Evolutionary conservation across 2,329 filamentous ascomycete genomes (phyloP), one percentile per base, ranked within the genome.

Genomic region (Acrocalymma vagum): DNA sequence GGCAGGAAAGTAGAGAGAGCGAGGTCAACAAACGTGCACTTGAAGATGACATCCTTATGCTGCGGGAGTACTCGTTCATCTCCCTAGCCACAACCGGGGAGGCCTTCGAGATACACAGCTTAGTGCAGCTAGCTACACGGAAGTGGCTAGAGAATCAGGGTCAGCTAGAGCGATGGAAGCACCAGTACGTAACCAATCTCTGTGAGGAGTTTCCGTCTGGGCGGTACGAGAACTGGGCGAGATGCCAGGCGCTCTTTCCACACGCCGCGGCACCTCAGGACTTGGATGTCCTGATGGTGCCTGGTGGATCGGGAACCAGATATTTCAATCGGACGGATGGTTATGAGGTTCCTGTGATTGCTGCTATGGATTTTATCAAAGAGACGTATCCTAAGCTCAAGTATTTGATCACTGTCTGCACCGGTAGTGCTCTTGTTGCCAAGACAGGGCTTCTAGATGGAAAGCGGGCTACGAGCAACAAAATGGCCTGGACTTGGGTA

Each of bases 261-360:
- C 64, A 69, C 50, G 57, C 48, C 3, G 29, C 45, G 41, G 43
- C 22, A n/a, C n/a, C n/a, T n/a, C n/a, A n/a, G n/a, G n/a, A n/a
- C n/a, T n/a, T n/a, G n/a, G 81, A 87, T 37, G 79, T 87, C 3
- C 74, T 88, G 11, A 67, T 89, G 17, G 70, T 88, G n/a, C 85
- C 85, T 0, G 85, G 86, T 2, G 84, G 85, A 0, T 42, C 67
- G 0, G 84, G 84, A 2, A 73, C 62, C 18, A 41, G 71, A 13
- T n/a, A n/a, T n/a, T n/a, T n/a, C 79, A 0, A n/a, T n/a, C n/a
- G n/a, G n/a, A n/a, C n/a, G n/a, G n/a, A n/a, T n/a, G n/a, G n/a
- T n/a, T n/a, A n/a, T n/a, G 50, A 47, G 30, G 54, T 50, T 10
- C 53, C 66, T 2, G 41, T 57, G 23, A 45, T 46, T 0, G 50